Evolutionary conservation across 2,329 filamentous ascomycete genomes (phyloP).

Genomic region (Talaromyces amestolkiae): DNA sequence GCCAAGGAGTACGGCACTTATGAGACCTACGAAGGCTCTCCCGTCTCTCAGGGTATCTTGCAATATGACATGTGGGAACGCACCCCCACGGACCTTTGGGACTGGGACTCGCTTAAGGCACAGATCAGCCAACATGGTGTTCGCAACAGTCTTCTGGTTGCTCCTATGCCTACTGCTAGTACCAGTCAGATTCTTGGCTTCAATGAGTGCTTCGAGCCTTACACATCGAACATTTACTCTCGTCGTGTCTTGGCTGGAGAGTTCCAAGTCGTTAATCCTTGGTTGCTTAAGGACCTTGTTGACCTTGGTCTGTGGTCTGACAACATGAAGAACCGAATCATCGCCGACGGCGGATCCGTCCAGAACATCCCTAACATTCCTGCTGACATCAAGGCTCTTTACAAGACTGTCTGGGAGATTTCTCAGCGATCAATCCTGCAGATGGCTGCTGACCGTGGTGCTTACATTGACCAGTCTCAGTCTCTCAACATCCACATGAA

Average conservation of each 20-base stretch:
- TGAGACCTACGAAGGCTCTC: conserved; percentile 86
- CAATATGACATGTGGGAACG: conserved; percentile 99
- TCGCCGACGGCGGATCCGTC: conserved; percentile 90
- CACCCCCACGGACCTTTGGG: conserved; percentile 91
- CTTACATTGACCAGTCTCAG: conserved; percentile 98
- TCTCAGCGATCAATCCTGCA: conserved; percentile 92
- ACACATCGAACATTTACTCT: conserved; percentile 99
- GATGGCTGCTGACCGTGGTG: conserved; percentile 97
- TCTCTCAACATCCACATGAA: conserved; percentile 99
- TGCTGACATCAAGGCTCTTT: conserved; percentile 89
- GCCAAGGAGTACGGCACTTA: conserved; percentile 83
- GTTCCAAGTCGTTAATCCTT: conserved; percentile 99
- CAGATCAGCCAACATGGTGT: conserved; percentile 91
- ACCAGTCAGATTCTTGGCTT: conserved; percentile 98
- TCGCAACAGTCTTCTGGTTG: conserved; percentile 91
- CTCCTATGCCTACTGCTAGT: conserved; percentile 96
- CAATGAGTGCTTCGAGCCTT: conserved; percentile 99
- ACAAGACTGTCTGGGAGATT: conserved; percentile 99
- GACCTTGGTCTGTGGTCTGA: conserved; percentile 98
- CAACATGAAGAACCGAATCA: conserved; percentile 99
- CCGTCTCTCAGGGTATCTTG: conserved; percentile 89
- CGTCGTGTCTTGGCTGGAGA: conserved; percentile 96
- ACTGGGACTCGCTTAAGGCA: conserved; percentile 85
- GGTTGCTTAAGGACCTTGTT: conserved; percentile 95
- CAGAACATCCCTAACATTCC: conserved; percentile 98